A percentile compares a stretch with the other conserved stretches of the same genome.
Conservation (phyloP, 1,284 basidiomycete species). For the Melampsora americana region DNA sequence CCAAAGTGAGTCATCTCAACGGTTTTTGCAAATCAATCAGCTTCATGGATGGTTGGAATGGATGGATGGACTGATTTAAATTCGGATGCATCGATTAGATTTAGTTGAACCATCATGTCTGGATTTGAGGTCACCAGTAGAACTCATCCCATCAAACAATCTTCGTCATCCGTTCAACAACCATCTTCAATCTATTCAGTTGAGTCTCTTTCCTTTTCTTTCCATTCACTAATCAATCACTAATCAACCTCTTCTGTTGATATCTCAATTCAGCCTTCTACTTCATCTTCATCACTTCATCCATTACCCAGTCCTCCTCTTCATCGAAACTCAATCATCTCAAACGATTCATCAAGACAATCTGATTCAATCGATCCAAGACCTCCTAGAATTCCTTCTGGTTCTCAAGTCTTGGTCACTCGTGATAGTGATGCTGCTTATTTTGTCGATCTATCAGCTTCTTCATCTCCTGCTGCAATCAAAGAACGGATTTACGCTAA, state of each 20-base stretch:
- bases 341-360: background rate
- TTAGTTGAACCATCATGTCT: too few relatives aligned
- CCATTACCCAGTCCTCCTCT: conserved; percentile 1
- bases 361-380: conserved; percentile 9
- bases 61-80: too few relatives aligned
- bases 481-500: conserved; percentile 44
- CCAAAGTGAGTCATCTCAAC: too few relatives aligned
- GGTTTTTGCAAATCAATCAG: too few relatives aligned
- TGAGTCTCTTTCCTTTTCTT: background rate
- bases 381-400: conserved; percentile 32
- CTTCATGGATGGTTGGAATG: too few relatives aligned
- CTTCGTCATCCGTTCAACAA: background rate
- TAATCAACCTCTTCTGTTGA: background rate
- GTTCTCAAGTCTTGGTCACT: conserved; percentile 44
- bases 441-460: conserved; percentile 42
- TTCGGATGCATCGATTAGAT: too few relatives aligned
- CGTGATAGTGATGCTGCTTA: conserved; percentile 42
- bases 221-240: background rate
- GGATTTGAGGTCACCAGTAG: conserved; percentile 17
- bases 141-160: background rate
- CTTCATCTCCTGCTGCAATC: conserved; percentile 42
- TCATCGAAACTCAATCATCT: background rate
- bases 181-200: background rate
- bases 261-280: background rate
- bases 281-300: background rate